Percentiles rank a stretch among this genome's conserved stretches.
phyloP scores from a whole-genome alignment of 163 green algal species.

The Picocystis sp. region DNA sequence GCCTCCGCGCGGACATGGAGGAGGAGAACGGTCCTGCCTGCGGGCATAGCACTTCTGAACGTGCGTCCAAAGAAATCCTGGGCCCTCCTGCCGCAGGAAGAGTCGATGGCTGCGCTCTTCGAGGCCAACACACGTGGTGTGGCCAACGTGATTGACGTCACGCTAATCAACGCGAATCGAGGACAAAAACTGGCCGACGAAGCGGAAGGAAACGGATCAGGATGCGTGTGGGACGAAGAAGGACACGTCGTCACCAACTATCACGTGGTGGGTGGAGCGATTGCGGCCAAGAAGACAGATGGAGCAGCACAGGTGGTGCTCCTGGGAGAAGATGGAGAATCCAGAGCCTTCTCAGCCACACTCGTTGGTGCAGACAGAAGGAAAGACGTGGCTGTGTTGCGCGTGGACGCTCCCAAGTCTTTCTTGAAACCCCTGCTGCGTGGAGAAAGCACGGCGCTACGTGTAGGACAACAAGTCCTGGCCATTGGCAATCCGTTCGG shows the following conservation, averaged over 20 bases:
- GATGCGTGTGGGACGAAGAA: conserved; percentile 21
- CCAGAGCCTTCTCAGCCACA: conserved; percentile 14
- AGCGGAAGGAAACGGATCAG: conserved; percentile 9
- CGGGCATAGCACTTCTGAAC: too few relatives aligned
- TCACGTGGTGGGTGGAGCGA: conserved; percentile 11
- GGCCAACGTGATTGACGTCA: too few relatives aligned
- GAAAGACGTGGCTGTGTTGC: conserved; percentile 53
- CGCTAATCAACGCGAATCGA: too few relatives aligned
- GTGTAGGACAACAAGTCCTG: conserved; percentile 44
- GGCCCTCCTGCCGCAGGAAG: too few relatives aligned
- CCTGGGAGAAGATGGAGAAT: background rate
- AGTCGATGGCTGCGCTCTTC: too few relatives aligned
- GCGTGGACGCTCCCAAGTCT: conserved; percentile 26
- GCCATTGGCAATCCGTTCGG: conserved; percentile 71
- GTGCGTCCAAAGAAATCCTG: too few relatives aligned
- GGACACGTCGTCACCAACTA: conserved; percentile 27
- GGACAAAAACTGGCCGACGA: background rate
- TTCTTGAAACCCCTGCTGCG: conserved; percentile 21
- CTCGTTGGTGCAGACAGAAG: conserved; percentile 24
- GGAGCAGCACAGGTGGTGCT: too few relatives aligned
- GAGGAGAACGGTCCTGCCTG: too few relatives aligned
- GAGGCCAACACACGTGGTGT: too few relatives aligned
- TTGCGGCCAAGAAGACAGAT: too few relatives aligned
- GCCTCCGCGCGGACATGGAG: too few relatives aligned
- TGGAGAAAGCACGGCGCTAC: conserved; percentile 18